Percentiles rank a stretch among this genome's conserved stretches.
These are phyloP conservation scores for Tylopilus rubrobrunneus DNA, from an alignment of 768 basidiomycete species.

Conservation along the genomic window DNA sequence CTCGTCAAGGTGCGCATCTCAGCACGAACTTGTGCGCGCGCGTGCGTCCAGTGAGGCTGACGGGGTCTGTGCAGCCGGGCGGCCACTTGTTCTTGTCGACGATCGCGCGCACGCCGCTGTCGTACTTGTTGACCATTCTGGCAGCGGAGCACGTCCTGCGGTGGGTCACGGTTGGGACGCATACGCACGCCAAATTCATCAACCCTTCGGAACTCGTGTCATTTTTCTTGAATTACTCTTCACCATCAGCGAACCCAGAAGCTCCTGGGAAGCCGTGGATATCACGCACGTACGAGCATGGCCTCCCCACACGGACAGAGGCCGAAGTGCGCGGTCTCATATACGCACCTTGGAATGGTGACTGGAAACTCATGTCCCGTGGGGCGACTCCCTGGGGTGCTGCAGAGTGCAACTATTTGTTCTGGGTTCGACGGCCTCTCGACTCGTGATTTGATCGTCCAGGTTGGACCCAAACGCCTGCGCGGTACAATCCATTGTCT, in stretches of 20 bases:
- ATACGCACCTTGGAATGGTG: constrained; percentile 66
- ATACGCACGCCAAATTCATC: constrained; percentile 87
- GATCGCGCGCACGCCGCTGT: constrained; percentile 78
- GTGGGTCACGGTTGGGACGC: constrained; percentile 82
- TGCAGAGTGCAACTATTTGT: constrained; percentile 72
- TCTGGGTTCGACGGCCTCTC: constrained; percentile 78
- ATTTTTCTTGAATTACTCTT: constrained; percentile 69
- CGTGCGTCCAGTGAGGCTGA: no score
- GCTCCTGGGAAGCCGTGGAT: constrained; percentile 51
- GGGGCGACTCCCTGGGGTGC: constrained; percentile 44
- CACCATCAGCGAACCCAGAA: constrained; percentile 11
- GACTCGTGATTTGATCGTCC: constrained; percentile 4
- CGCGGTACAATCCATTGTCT: neutral
- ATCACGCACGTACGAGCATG: constrained; percentile 42
- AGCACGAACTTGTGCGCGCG: neutral
- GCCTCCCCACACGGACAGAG: constrained; percentile 55
- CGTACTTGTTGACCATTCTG: constrained; percentile 67
- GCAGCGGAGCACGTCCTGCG: constrained; percentile 80
- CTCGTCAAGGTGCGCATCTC: constrained; percentile 72
- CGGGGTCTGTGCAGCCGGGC: constrained; percentile 60
- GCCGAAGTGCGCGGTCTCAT: constrained; percentile 79
- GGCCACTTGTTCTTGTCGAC: constrained; percentile 96
- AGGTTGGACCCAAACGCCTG: neutral
- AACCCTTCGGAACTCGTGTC: constrained; percentile 79
- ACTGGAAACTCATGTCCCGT: constrained; percentile 68